Evolutionary conservation across 2,329 filamentous ascomycete species (phyloP), one percentile per base, ranked within the genome.

Genomic region (Microsporum canis): DNA sequence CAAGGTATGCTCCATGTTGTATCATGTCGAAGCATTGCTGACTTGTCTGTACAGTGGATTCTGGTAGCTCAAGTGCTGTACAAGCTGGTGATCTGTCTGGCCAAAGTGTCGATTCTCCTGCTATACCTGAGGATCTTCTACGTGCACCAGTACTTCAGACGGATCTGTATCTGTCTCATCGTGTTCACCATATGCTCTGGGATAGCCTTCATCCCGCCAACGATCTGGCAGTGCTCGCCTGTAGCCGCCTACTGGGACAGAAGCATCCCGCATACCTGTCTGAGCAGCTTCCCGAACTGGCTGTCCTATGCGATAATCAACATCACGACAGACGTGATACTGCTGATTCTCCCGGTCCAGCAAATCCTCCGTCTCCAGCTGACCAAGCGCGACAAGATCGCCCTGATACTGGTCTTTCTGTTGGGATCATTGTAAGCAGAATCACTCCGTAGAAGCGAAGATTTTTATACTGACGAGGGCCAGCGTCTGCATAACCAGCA

Each of bases 401-500:
- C 60, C 5, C 31, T 64, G 23, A 57, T 61, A 49, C 53, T 63
- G 38, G 60, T 64, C 12, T 64, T 64, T 39, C 51, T 38, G 8
- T 36, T 64, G 3, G 63, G 63, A 2, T 56, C 60, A n/a, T 64
- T 64, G 62, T 64, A 43, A 59, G 63, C 47, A 41, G 17, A 14
- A 10, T 23, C n/a, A 6, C 8, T 36, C n/a, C n/a, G 8, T 31
- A 31, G 53, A 47, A 59, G 33, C 51, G 14, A 34, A 36, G 12
- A 33, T 10, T n/a, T 10, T 23, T 1, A 23, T 23, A 34, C 17
- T 57, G 6, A 55, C 6, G 14, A 17, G 45, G 6, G 8, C 49
- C 73, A 27, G 71, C 45, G 70, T 72, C 36, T 74, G 70, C 34
- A 66, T 77, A 45, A 77, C 75, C 2, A 77, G 76, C 12, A 75